Evolutionary conservation across 2,329 filamentous ascomycete species (phyloP), one percentile per base, ranked within the genome.

Genomic region (Elsinoe ampelina): DNA sequence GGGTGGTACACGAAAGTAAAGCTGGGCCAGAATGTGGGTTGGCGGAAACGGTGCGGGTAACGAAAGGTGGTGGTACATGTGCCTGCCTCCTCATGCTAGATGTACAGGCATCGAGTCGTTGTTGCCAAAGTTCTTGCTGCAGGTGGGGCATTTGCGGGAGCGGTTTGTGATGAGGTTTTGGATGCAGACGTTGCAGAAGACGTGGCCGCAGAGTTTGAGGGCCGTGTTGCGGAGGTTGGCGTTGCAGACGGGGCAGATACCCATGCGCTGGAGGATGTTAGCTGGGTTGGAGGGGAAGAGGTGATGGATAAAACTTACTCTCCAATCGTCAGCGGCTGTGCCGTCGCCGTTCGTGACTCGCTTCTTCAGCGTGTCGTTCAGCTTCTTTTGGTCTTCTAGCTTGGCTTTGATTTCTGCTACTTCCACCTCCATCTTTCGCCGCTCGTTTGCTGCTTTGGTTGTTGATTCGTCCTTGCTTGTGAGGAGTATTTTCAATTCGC

Each of bases 111-210:
- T 95, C 60, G 89, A 83, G 69, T 98, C 93, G 71, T 87, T 87
- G 69, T 83, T 87, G 66, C 95, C 92, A 69, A 98, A 98, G 3
- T 89, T 84, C 72, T 87, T 87, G 65, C 87, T 89, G 77, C 95
- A 98, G 64, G 89, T 92, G 2, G 93, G 93, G 67, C 93, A 98
- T 71, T 97, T 97, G 63, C 93, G 82, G 74, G 92, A 91, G 35
- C 93, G 87, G 66, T 93, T 95, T 45, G 83, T 83, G 60, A 96
- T 84, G 58, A 93, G 85, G 66, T 95, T 87, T 62, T 95, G 89
- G 20, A 97, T 87, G 68, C 93, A 98, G 48, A 84, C 80, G 67
- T 85, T 85, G 79, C 93, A 98, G 71, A 97, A 95, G 50, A 95
- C 82, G 71, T 98, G 93, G 1, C 93, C 93, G 70, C 93, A 98